A percentile compares a stretch with the other conserved stretches of the same genome.
Conservation (phyloP, 257 asterid genomes). For the Pogostemon cablin region DNA sequence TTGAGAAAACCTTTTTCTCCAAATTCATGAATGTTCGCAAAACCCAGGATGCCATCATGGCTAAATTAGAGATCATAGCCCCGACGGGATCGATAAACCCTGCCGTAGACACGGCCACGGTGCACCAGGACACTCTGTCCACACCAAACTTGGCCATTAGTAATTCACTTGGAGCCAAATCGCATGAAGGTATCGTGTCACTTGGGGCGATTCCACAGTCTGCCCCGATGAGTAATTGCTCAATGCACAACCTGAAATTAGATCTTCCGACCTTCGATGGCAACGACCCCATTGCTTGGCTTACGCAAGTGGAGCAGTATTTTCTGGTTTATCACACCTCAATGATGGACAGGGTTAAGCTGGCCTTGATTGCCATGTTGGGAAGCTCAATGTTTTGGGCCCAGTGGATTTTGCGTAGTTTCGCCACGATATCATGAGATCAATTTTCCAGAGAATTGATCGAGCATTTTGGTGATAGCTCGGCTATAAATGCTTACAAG, state of each 20-base stretch:
- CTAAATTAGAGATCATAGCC: not conserved
- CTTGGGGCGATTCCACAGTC: too few relatives aligned
- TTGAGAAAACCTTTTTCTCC: not conserved
- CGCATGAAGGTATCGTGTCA: too few relatives aligned
- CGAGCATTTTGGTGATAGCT: not conserved
- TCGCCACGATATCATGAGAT: not conserved
- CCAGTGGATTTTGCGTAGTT: not conserved
- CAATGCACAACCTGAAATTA: not conserved
- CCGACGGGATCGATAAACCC: not conserved
- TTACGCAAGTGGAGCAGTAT: not conserved
- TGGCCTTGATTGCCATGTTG: not conserved
- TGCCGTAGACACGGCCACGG: too few relatives aligned
- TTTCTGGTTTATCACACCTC: not conserved
- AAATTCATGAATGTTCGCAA: not conserved
- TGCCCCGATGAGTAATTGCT: not conserved
- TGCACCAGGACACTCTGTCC: not conserved
- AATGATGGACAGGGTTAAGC: not conserved
- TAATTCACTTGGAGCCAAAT: too few relatives aligned
- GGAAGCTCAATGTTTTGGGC: not conserved
- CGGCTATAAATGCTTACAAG: not conserved
- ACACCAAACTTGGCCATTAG: too few relatives aligned
- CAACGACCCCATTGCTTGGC: not conserved
- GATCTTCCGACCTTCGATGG: not conserved
- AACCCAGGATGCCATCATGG: not conserved
- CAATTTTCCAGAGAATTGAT: not conserved